Evolutionary conservation across 1,284 basidiomycete genomes (phyloP), one percentile per base, ranked within the genome.

Genomic region (Rhodotorula sp.): DNA sequence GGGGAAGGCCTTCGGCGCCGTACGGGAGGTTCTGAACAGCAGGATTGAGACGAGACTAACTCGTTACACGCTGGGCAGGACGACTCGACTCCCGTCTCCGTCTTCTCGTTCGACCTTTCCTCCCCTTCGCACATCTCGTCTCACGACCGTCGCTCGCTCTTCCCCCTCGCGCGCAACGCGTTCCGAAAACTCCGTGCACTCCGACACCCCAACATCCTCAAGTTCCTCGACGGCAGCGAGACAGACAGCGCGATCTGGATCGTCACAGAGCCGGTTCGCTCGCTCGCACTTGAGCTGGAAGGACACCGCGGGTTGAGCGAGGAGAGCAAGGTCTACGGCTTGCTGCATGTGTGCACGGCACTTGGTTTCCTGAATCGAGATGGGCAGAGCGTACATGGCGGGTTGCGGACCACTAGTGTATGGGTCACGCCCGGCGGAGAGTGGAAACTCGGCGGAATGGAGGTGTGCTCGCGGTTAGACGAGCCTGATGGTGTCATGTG

Each of bases 381-480:
- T 22, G 90, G 88, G 65, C 81, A 87, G 48, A 92, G 91, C 0
- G 91, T 92, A 0, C 96, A 99, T 78, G 95, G 94, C 52, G 91
- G 90, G 71, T 81, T 98, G 66, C 84, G 89, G 65, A 82, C 87
- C 7, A 86, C 88, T 66, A 88, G 90, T 4, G 86, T 99, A 71
- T 98, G 96, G 78, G 86, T 98, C 67, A 89, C 91, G 10, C 87
- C 87, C 0, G 91, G 93, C 1, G 92, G 95, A 28, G 96, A 99
- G 82, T 99, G 94, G 95, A 90, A 90, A 78, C 82, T 99, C 15
- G 94, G 90, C 44, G 95, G 95, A 1, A 94, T 99, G 77, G 96
- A 99, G 76, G 81, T 94, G 1, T 81, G 98, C 76, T 94, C 90
- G 76, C 90, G 84, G 76, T 84, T 88, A 5, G 89, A 86, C 76